Percentiles rank a stretch among this genome's conserved stretches.
phyloP scores from a whole-genome alignment of 129 eudicot species.

The Ambrosia artemisiifolia region DNA sequence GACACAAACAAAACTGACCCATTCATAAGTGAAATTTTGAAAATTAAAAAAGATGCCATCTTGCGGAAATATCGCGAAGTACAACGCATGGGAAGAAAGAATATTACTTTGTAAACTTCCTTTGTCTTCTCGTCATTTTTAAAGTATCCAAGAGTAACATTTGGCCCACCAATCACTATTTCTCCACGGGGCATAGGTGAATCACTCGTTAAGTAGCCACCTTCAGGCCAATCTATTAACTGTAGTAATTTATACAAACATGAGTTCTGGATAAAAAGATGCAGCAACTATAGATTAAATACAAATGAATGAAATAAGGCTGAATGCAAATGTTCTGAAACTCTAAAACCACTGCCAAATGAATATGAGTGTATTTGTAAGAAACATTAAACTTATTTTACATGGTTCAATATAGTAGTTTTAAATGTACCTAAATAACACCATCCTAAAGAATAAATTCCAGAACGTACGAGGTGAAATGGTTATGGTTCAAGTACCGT shows the following conservation, averaged over 20 bases:
- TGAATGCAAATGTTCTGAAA: slow-evolving; percentile 7
- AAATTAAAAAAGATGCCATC: background rate
- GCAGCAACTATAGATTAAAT: background rate
- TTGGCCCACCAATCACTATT: slow-evolving; percentile 89
- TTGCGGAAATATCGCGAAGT: background rate
- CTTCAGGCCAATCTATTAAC: slow-evolving; percentile 96
- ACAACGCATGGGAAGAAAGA: slow-evolving; percentile 3
- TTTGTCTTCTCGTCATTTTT: slow-evolving; percentile 81
- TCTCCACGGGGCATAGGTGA: slow-evolving; percentile 95
- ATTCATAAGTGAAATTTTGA: background rate
- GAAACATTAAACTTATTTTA: slow-evolving; percentile 1
- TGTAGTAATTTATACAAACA: slow-evolving; percentile 13
- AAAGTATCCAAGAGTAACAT: slow-evolving; percentile 91
- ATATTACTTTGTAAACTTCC: slow-evolving; percentile 84
- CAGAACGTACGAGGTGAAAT: background rate
- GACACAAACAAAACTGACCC: background rate
- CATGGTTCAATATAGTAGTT: slow-evolving; percentile 1
- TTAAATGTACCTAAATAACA: background rate
- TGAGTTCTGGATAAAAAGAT: background rate
- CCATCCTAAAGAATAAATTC: background rate
- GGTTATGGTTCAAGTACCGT: background rate
- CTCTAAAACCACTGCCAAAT: background rate
- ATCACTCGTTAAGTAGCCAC: slow-evolving; percentile 80
- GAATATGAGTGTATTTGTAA: slow-evolving; percentile 5
- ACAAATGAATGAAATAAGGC: background rate